These are phyloP conservation scores for Yamadazyma siamensis DNA, from an alignment of 1,139 yeast genomes.

Conservation along the genomic window DNA sequence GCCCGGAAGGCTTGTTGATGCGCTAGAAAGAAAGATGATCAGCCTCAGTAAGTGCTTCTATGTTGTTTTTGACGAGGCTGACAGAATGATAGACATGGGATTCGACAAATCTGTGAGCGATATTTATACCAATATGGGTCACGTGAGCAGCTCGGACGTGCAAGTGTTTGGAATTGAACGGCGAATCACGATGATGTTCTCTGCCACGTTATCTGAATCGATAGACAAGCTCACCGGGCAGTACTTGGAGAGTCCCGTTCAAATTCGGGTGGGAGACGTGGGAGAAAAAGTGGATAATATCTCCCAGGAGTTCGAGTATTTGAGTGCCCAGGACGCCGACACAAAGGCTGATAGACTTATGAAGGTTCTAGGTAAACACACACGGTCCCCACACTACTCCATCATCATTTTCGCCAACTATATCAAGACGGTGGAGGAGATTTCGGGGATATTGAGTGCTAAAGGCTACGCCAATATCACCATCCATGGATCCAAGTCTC, in stretches of 20 bases:
- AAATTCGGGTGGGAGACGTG: slow-evolving; percentile 62
- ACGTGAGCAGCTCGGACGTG: slow-evolving; percentile 22
- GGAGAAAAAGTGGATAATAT: slow-evolving; percentile 66
- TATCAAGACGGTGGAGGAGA: slow-evolving; percentile 66
- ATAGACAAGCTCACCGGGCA: slow-evolving; percentile 64
- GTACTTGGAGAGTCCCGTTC: slow-evolving; percentile 61
- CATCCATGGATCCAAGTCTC: slow-evolving; percentile 85
- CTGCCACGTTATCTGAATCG: slow-evolving; percentile 84
- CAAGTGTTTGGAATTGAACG: slow-evolving; percentile 26
- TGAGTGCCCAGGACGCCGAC: slow-evolving; percentile 23
- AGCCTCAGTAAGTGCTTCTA: slow-evolving; percentile 61
- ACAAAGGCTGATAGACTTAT: slow-evolving; percentile 23
- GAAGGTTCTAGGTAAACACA: slow-evolving; percentile 20
- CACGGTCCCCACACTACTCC: slow-evolving; percentile 29
- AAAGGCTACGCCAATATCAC: slow-evolving; percentile 49
- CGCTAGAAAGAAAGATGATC: slow-evolving; percentile 63
- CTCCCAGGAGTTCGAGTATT: slow-evolving; percentile 62
- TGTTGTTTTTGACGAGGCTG: slow-evolving; percentile 88
- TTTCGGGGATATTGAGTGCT: slow-evolving; percentile 47
- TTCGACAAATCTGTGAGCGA: slow-evolving; percentile 75
- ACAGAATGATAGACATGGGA: slow-evolving; percentile 92
- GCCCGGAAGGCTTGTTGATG: slow-evolving; percentile 86
- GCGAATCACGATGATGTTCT: slow-evolving; percentile 74
- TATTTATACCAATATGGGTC: slow-evolving; percentile 49
- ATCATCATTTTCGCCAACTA: slow-evolving; percentile 80